Base-by-base conservation (phyloP, 139 green algal species). In the Volvox reticuliferus region DNA sequence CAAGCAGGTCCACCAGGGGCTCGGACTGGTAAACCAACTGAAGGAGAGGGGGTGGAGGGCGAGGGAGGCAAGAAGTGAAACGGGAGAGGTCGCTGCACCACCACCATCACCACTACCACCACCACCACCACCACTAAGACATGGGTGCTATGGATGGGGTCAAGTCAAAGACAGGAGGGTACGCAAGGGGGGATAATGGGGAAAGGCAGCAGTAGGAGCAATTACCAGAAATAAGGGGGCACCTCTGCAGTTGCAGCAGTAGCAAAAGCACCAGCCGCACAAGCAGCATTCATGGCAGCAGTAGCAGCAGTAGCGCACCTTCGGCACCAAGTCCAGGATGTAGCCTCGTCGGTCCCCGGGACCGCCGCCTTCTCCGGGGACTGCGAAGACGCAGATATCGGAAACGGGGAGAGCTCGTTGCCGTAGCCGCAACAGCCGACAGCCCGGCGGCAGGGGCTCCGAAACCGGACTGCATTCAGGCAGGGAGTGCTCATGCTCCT, bases 21-120 rank as follows among this genome's bases (percentile, higher is more conserved):
- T 97, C 97, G 19, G 79, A 94, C 36, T 97, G 96, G 89, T 97
- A 98, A 3, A 96, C 65, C 50, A 98, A 90, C 94, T 97, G 95
- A n/a, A 55, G 79, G 79, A 18, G 36, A 80, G 22, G 26, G 16
- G 65, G 21, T 18, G 33, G 33, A 79, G 22, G 63, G 33, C 17
- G 30, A 21, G 81, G 62, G 44, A 55, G 44, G 44, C 44, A 55
- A 55, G 44, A 9, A 55, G 9, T 55, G 44, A 5, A 55, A 9
- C 44, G 44, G 5, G 44, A 55, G 5, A 9, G 44, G 9, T 55
- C 44, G 44, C 44, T 55, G 44, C 44, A 55, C 44, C 5, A 55
- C 5, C 44, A 55, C 44, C 44, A 55, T 9, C 44, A 55, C 44
- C 44, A 55, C 9, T 9, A 55, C 44, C 9, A 55, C 5, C 44